phyloP scores from a whole-genome alignment of 2,329 filamentous ascomycete genomes.

The Curvularia lunata region DNA sequence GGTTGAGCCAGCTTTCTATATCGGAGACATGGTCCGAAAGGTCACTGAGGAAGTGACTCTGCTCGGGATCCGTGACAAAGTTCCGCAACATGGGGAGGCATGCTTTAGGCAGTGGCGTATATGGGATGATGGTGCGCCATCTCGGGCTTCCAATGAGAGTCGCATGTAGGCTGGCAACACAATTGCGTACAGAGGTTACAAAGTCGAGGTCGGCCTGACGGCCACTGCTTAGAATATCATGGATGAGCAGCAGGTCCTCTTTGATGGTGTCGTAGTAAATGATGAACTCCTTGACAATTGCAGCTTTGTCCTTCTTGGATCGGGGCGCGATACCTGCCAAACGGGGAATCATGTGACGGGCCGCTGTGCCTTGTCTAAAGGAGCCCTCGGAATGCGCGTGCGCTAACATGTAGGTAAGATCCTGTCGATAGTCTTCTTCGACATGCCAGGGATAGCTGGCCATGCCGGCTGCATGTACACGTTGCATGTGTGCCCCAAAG shows the following conservation, averaged over 20 bases:
- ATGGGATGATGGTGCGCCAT: constrained; percentile 13
- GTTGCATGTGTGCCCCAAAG: constrained; percentile 5
- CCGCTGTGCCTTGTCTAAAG: constrained; percentile 1
- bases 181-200: background rate
- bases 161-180: constrained; percentile 2
- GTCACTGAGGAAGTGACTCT: background rate
- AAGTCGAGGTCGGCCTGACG: background rate
- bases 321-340: constrained; percentile 1
- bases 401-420: constrained; percentile 8
- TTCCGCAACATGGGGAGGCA: constrained; percentile 3
- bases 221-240: background rate
- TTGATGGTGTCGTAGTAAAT: constrained; percentile 6
- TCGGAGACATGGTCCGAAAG: constrained; percentile 7
- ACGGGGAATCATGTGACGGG: constrained; percentile 12
- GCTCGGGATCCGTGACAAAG: background rate
- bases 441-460: background rate
- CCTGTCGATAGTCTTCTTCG: constrained; percentile 5
- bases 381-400: constrained; percentile 2
- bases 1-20: constrained; percentile 12
- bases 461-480: background rate
- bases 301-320: background rate
- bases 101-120: constrained; percentile 7
- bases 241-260: constrained; percentile 5
- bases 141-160: background rate
- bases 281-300: constrained; percentile 4